Evolutionary conservation across 345 rosid genomes (phyloP), one percentile per base, ranked within the genome.

Genomic region (Gossypium rotundifolium): DNA sequence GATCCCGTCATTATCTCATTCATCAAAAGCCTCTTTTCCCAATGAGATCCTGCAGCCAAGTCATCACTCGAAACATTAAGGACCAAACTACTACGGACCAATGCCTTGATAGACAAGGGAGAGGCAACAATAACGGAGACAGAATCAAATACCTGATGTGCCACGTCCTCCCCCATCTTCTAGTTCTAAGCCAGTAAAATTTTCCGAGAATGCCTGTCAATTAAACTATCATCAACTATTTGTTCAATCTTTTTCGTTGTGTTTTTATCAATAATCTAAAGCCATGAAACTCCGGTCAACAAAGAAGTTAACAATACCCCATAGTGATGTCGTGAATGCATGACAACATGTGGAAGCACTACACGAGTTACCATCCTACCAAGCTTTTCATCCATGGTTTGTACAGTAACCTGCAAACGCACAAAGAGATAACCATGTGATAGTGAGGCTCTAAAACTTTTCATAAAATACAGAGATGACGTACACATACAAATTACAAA

Each of bases 141-240:
- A 38, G 71, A 64, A 72, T 73, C 11, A 44, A 68, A 78, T 51
- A 90, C 96, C 96, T 74, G 99, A 96, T 74, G 99, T 96, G 76
- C 99, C 99, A 67, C 99, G 98, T 57, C 99, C 99, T 80, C 99
- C 99, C 69, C 99, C 99, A 85, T 96, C 99, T 81, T 96, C 99
- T 67, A 96, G 93, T 82, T 96, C 99, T 80, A 96, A 88, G 60
- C 99, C 99, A 3, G 96, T 93, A 78, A 93, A 93, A 82, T 96
- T 96, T 66, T 89, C 91, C 42, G 96, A 91, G 78, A 90, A 96
- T 57, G 99, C 96, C 99, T 96, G 93, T 74, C 67, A 70, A 53
- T 9, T 33, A 45, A 46, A 52, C 62, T 18, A 22, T 29, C 62
- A 82, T 58, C 38, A 58, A 66, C n/a, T 27, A 40, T 68, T 33